These are phyloP conservation scores for Globisporangium iwayamae DNA, from an alignment of 352 stramenopile genomes.

Conservation along the genomic window DNA sequence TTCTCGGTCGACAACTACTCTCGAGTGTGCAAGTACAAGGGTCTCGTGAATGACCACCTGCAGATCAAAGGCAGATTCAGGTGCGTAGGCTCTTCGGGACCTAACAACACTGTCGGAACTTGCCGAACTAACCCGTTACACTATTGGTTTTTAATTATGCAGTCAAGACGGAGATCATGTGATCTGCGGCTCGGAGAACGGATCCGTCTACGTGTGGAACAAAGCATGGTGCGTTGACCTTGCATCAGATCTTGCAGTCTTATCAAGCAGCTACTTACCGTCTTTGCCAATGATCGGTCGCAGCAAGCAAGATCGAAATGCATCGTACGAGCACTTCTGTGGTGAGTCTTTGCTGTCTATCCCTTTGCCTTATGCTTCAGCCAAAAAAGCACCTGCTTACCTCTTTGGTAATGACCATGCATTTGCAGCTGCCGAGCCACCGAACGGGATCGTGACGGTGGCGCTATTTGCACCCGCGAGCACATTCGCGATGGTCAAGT, in stretches of 20 bases:
- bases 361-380: not conserved
- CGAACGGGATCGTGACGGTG: constrained; percentile 76
- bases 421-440: constrained; percentile 49
- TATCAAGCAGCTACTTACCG: constrained; percentile 21
- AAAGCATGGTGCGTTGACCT: constrained; percentile 47
- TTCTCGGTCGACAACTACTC: constrained; percentile 90
- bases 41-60: constrained; percentile 81
- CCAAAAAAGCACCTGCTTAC: not conserved
- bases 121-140: too few species aligned
- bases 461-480: constrained; percentile 77
- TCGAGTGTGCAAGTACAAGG: constrained; percentile 91
- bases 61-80: constrained; percentile 86
- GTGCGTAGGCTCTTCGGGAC: constrained; percentile 19
- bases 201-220: constrained; percentile 84
- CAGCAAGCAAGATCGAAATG: constrained; percentile 76
- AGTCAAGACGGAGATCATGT: constrained; percentile 84
- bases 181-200: constrained; percentile 86
- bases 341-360: constrained; percentile 27
- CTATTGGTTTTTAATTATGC: too few species aligned
- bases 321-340: constrained; percentile 78
- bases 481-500: constrained; percentile 80
- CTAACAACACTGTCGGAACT: not conserved
- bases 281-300: constrained; percentile 48
- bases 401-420: too few species aligned
- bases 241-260: not conserved